Evolutionary conservation across 176 grass and related monocot genomes (phyloP).

Genomic region (Metroxylon sagu): DNA sequence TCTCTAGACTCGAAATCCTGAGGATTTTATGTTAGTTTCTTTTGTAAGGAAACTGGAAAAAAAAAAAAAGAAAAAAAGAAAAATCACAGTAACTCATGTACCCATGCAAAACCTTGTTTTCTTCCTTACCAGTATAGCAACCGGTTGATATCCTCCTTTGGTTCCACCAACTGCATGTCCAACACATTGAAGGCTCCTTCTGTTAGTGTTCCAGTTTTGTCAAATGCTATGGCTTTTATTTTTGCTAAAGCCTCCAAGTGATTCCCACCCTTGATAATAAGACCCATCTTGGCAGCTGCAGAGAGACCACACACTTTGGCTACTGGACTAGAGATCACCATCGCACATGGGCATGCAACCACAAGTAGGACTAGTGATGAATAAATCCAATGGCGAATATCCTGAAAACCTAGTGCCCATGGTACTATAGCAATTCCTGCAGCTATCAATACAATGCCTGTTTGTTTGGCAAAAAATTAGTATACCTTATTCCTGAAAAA

Average conservation of each 20-base stretch:
- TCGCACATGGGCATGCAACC: conserved; percentile 4
- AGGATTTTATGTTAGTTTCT: no score
- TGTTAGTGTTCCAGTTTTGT: conserved; percentile 14
- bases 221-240: conserved; percentile 7
- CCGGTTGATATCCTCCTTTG: no score
- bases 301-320: conserved; percentile 9
- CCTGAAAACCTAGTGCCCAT: conserved; percentile 2
- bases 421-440: conserved; percentile 1
- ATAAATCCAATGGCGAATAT: conserved; percentile 9
- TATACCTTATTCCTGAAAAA: no score
- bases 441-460: conserved; percentile 8
- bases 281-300: conserved; percentile 12
- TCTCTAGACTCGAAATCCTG: conserved; percentile 13
- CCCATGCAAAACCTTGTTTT: not conserved
- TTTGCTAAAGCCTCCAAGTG: conserved; percentile 10
- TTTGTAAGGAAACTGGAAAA: no score
- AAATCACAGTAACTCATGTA: no score
- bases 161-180: not conserved
- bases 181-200: conserved; percentile 5
- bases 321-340: conserved; percentile 12
- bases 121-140: conserved; percentile 7
- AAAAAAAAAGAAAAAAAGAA: no score
- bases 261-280: conserved; percentile 7
- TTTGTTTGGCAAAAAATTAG: no score
- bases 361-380: conserved; percentile 3